Evolutionary conservation across 441 rosid species (phyloP), one percentile per base, ranked within the genome.

Genomic region (Kokia cookei): DNA sequence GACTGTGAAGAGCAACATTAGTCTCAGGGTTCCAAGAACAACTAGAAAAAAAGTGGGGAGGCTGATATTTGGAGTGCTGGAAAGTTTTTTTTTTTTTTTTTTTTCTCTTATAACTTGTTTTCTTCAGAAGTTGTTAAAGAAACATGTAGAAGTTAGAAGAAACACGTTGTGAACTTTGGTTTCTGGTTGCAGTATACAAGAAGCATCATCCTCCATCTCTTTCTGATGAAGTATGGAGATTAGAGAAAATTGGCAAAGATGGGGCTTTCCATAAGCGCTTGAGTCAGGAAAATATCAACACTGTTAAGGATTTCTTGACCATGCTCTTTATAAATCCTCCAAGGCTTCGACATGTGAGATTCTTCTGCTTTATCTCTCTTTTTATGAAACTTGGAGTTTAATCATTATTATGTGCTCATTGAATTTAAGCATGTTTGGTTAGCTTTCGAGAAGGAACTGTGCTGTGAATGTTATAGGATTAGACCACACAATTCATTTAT

Each of bases 211-310:
- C 98, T 32, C 99, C 98, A 71, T 80, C 88, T 77, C 86, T 90
- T 26, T 76, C 70, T 3, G 98, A 96, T 77, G 98, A 96, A 75
- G 97, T 96, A 3, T 93, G 98, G 98, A 92, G 99, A 84, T 86
- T 96, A 78, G 99, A 96, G 78, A 96, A 96, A 86, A 93, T 92
- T 68, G 99, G 98, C 61, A 96, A 96, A 87, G 98, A 92, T 73
- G 99, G 99, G 76, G 98, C 99, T 73, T 96, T 96, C 82, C 98
- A 93, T 78, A 93, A 86, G 82, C 89, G 98, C 19, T 78, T 96
- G 75, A 77, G 77, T 79, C 79, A 79, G 73, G 97, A 86, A 80
- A 82, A 79, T 85, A 89, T 96, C 79, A 83, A 66, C 43, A 88
- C 87, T 8, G 97, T 96, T 71, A 90, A 92, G 85, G 99, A 93